Base-by-base conservation (phyloP, 2,329 filamentous ascomycete species). In the Penicillium sp. region DNA sequence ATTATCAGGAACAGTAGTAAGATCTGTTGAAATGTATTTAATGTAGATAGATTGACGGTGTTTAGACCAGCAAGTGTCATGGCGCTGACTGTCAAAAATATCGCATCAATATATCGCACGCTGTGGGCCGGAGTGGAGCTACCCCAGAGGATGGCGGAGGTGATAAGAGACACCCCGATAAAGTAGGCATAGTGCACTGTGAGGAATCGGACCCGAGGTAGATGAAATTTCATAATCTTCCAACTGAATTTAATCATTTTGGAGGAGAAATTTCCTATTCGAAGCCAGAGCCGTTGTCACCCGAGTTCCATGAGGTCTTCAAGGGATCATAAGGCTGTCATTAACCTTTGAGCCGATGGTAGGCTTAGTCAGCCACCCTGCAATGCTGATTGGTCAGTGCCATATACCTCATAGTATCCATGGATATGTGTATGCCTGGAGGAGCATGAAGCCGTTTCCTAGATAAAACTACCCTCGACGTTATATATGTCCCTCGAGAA, bases 151-250 rank as follows among this genome's bases (percentile, higher is more conserved):
- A 90, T 80, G 56, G 84, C 62, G 14, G 85, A 86, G 53, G 77
- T 79, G 23, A 87, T 29, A 6, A 89, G 68, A 50, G 78, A 80
- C 6, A 81, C 81, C 10, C 75, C 58, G 59, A 88, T 78, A 69
- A 90, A 90, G 73, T 90, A 90, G 50, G 80, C 70, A 73, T 89
- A 89, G 68, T 90, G 88, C 8, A 90, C 65, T 2, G 83, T 85
- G 65, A 88, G 83, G 69, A 85, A 88, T 39, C 35, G 35, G 8
- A 39, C 7, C n/a, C 35, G 35, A 10, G 35, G 35, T 16, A 39
- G 35, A 19, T 39, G n/a, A 10, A 11, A 39, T 0, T 19, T 39
- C 35, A 19, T 19, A 4, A 19, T n/a, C n/a, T 39, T 39, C 35
- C 35, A 19, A 19, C 8, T 39, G 16, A 19, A 19, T 19, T 19